These are phyloP conservation scores for Ophiostoma quercus DNA, from an alignment of 2,329 filamentous ascomycete genomes.

Conservation along the genomic window DNA sequence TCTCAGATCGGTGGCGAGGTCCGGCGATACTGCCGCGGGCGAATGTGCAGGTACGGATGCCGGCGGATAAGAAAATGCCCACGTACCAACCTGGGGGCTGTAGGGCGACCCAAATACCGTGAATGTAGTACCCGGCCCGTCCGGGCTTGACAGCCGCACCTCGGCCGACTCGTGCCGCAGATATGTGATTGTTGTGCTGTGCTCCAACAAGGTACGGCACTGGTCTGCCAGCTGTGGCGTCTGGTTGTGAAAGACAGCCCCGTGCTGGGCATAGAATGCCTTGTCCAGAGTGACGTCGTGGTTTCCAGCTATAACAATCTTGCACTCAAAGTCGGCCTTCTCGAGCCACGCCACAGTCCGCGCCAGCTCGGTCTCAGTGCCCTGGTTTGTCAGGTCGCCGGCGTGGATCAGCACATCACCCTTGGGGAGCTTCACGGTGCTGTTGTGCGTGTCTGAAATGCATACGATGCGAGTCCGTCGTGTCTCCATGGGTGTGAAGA, in stretches of 20 bases:
- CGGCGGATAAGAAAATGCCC: slow-evolving; percentile 62
- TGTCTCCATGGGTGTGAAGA: neutral
- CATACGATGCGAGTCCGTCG: slow-evolving; percentile 63
- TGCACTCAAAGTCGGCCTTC: slow-evolving; percentile 60
- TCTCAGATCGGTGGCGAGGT: slow-evolving; percentile 2
- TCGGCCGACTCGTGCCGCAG: slow-evolving; percentile 53
- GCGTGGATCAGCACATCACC: slow-evolving; percentile 73
- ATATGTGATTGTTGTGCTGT: slow-evolving; percentile 56
- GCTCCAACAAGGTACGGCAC: slow-evolving; percentile 52
- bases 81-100: slow-evolving; percentile 51
- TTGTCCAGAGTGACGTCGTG: slow-evolving; percentile 68
- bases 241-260: slow-evolving; percentile 52
- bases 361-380: slow-evolving; percentile 47
- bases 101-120: slow-evolving; percentile 67
- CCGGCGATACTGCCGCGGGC: slow-evolving; percentile 57
- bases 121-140: slow-evolving; percentile 56
- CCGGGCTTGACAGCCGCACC: slow-evolving; percentile 49
- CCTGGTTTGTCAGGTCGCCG: slow-evolving; percentile 71
- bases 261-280: slow-evolving; percentile 54
- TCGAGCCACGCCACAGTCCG: slow-evolving; percentile 59
- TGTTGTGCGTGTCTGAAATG: slow-evolving; percentile 72
- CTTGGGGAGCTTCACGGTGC: slow-evolving; percentile 57
- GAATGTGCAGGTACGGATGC: neutral
- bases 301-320: slow-evolving; percentile 68
- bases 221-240: slow-evolving; percentile 46